Base-by-base conservation (phyloP, 1,139 yeast genomes). In the Suhomyces chickasaworum region DNA sequence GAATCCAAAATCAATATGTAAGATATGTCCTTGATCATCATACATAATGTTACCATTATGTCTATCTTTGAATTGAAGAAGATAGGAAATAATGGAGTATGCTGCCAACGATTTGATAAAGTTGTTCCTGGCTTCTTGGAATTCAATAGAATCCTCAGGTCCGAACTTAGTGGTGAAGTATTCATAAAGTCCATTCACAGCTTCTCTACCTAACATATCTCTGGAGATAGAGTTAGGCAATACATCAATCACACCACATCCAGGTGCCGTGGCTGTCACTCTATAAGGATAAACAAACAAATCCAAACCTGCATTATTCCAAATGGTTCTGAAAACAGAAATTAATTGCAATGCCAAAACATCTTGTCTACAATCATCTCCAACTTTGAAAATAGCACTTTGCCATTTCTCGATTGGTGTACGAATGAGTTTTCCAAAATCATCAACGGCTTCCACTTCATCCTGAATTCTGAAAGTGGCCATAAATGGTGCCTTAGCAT, bases 11-110 rank as follows among this genome's bases (percentile, higher is more conserved):
- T 95, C 99, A 67, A 95, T 89, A 66, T 95, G 99, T 51, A 95
- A 73, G 49, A 95, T 81, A 63, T 93, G 97, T 3, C 99, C 99
- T 54, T 88, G 87, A 51, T 84, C 89, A 63, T 93, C 99, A 65
- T 93, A 93, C 99, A 95, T 93, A 56, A 95, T 93, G 67, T 95
- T 95, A 66, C 99, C 99, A 66, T 95, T 95, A 68, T 95, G 99
- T 63, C 99, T 82, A 69, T 95, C 99, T 66, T 95, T 95, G 73
- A 95, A 90, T 63, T 93, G 99, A 49, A 95, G 76, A 56, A 95
- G 70, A 59, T 88, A 95, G 1, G 98, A 88, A 48, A 95, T 89
- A 48, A 95, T 90, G 37, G 97, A 88, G 69, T 95, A 95, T 1
- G 97, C 98, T 0, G 99, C 99, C 55, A 93, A 75, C 1, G 97